These are phyloP conservation scores for Stephania japonica DNA, from an alignment of 164 flowering plant genomes.

Conservation along the genomic window DNA sequence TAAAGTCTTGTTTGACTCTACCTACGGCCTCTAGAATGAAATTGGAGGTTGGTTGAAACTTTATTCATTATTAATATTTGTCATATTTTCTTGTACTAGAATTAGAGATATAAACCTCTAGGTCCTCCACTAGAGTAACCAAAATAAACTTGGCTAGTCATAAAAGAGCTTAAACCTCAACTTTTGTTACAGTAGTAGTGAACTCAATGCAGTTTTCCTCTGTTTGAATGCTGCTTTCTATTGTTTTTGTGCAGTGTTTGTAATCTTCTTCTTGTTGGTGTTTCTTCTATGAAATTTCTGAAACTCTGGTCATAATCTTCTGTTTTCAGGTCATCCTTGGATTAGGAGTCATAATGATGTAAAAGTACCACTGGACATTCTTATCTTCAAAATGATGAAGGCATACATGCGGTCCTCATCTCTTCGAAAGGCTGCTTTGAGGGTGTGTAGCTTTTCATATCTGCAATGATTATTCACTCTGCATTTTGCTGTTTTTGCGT, in stretches of 20 bases:
- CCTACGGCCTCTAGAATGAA: too few species aligned
- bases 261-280: background rate
- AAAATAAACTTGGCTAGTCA: too few species aligned
- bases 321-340: conserved; percentile 91
- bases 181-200: background rate
- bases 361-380: conserved; percentile 71
- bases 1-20: too few species aligned
- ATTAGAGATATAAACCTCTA: too few species aligned
- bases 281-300: background rate
- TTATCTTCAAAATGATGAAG: conserved; percentile 67
- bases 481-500: background rate
- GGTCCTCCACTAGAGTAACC: too few species aligned
- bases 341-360: conserved; percentile 42
- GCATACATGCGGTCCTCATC: conserved; percentile 81
- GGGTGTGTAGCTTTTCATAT: conserved; percentile 48
- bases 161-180: background rate
- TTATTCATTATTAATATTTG: too few species aligned
- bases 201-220: background rate
- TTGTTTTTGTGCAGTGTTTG: background rate
- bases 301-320: background rate
- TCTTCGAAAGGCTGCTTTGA: conserved; percentile 89
- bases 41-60: too few species aligned
- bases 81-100: too few species aligned
- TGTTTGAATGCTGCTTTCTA: background rate
- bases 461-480: background rate